Base-by-base conservation (phyloP, 2,329 filamentous ascomycete species). In the Pseudocercospora cruenta region DNA sequence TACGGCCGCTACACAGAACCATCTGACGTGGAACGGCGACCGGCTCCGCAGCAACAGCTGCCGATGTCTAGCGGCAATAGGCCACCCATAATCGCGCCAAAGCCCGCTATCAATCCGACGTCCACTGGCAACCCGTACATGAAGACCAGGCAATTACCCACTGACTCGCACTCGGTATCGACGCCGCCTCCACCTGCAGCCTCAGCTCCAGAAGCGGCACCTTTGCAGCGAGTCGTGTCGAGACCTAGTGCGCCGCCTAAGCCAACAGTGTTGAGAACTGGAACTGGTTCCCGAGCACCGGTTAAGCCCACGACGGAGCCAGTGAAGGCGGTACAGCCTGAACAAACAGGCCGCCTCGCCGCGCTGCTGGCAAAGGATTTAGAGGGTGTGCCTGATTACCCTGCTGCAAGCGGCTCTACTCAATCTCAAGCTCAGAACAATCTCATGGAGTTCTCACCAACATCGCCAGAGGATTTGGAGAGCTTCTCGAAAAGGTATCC, bases 401-500 rank as follows among this genome's bases (percentile, higher is more conserved):
- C 75, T 21, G 64, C 69, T 1, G 53, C 60, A 14, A 62, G 67
- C 49, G 69, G 67, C 55, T 58, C 47, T 24, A 24, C 51, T 10
- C 64, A 63, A 19, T 9, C 31, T 22, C 61, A 51, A 12, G 22
- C 31, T 9, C 58, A 54, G 12, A 61, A 24, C 26, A 63, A 67
- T 19, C 43, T 67, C 21, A 65, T 67, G 19, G 63, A 67, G 19
- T 54, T 58, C 4, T 63, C 36, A 19, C 60, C 33, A 1, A 62
- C 54, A 16, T 64, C 53, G 14, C 55, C 55, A 24, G 65, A 70
- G 16, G 68, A 71, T 39, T 22, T 70, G n/a, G 70, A 70, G 16
- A 69, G 67, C 39, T 97, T 98, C 77, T 90, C 89, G 67, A 93
- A 93, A 79, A 84, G 93, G 65, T 97, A 93, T 78, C 94, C 94